A percentile compares a stretch with the other conserved stretches of the same genome.
Evolutionary conservation across 2,329 filamentous ascomycete species (phyloP).

Genomic region (Arthrobotrys sinensis): DNA sequence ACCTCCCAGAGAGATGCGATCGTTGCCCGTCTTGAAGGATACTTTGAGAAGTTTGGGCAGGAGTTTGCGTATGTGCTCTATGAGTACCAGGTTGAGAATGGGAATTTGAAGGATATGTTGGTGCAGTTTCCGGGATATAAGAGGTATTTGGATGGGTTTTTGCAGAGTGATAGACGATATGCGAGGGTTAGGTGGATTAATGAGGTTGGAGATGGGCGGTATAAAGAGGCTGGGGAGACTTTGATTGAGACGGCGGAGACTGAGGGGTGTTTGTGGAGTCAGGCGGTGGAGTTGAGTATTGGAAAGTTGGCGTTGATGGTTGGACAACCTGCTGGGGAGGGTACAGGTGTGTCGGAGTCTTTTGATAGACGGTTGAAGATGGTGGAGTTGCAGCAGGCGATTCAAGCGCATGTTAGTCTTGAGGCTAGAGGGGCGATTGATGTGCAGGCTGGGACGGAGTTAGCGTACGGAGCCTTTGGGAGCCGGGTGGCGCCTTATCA

Average conservation of each 20-base stretch:
- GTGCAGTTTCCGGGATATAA: constrained; percentile 72
- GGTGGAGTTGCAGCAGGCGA: constrained; percentile 82
- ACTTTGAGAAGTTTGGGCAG: constrained; percentile 77
- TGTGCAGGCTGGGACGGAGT: constrained; percentile 80
- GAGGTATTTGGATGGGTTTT: constrained; percentile 81
- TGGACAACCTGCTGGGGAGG: constrained; percentile 68
- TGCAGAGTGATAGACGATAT: constrained; percentile 79
- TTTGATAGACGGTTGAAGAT: constrained; percentile 78
- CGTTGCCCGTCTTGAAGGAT: constrained; percentile 68
- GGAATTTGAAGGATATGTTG: constrained; percentile 78
- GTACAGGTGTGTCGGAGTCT: constrained; percentile 68
- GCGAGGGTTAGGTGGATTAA: constrained; percentile 95
- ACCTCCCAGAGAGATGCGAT: constrained; percentile 46
- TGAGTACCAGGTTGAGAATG: constrained; percentile 79
- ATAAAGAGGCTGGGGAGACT: constrained; percentile 79
- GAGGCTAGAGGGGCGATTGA: constrained; percentile 82
- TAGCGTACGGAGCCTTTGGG: constrained; percentile 79
- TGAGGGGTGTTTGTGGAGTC: constrained; percentile 89
- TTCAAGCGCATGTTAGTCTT: constrained; percentile 80
- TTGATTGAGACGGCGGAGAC: constrained; percentile 79
- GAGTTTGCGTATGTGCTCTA: constrained; percentile 84
- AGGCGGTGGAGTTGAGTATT: constrained; percentile 91
- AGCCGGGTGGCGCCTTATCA: constrained; percentile 37
- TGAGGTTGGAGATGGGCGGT: constrained; percentile 85
- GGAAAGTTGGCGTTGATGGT: constrained; percentile 79